Evolutionary conservation across 2,329 filamentous ascomycete genomes (phyloP).

Genomic region (Ascochyta koolunga): DNA sequence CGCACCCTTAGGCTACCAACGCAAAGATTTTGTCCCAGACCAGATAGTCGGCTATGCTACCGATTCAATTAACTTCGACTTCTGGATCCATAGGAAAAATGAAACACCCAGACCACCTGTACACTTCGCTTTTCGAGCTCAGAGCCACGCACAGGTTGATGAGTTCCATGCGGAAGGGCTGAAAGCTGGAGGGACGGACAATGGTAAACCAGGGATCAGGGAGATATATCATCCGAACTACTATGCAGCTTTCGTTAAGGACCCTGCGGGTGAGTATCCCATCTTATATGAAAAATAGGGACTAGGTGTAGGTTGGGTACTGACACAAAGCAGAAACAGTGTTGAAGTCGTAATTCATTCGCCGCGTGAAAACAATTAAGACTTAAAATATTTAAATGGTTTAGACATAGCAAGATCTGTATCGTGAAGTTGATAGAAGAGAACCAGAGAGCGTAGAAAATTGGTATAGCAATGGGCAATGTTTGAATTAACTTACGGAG

Average conservation of each 20-base stretch:
- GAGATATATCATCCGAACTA: slow-evolving; percentile 28
- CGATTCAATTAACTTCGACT: not conserved
- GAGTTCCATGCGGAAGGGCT: slow-evolving; percentile 23
- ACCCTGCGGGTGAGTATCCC: too few relatives aligned
- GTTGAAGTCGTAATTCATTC: slow-evolving; percentile 21
- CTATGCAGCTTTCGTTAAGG: slow-evolving; percentile 29
- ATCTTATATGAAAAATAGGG: too few relatives aligned
- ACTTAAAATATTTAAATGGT: too few relatives aligned
- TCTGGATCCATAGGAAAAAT: slow-evolving; percentile 26
- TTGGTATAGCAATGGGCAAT: too few relatives aligned
- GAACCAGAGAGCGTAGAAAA: too few relatives aligned
- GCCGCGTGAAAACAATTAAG: not conserved
- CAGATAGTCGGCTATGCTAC: slow-evolving; percentile 21
- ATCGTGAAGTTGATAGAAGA: too few relatives aligned
- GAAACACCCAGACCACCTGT: not conserved
- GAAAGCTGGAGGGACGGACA: slow-evolving; percentile 26
- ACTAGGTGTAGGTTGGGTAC: too few relatives aligned
- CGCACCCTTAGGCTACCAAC: not conserved
- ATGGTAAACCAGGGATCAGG: slow-evolving; percentile 29
- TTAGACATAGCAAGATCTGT: too few relatives aligned
- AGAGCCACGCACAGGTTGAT: slow-evolving; percentile 21
- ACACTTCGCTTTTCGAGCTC: slow-evolving; percentile 28
- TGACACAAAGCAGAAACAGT: slow-evolving; percentile 18
- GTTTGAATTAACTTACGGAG: too few relatives aligned
- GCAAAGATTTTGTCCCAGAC: not conserved